Conservation (phyloP, 2,329 filamentous ascomycete genomes). For the Aaosphaeria arxii region DNA sequence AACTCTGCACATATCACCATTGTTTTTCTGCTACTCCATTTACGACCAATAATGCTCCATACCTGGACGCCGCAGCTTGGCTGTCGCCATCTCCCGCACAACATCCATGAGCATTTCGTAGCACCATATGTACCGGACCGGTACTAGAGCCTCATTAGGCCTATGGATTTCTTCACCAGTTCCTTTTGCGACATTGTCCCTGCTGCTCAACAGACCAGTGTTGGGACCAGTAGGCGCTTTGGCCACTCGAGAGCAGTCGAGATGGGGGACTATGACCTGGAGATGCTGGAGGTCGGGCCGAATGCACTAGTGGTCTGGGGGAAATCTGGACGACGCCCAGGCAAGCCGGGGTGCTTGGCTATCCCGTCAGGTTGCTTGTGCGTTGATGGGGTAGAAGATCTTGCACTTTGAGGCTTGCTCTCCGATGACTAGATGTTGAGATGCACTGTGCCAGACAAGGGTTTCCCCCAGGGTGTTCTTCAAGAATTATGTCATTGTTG, state of each 20-base stretch:
- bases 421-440: neutral
- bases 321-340: constrained; percentile 4
- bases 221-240: neutral
- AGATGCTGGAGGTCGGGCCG: constrained; percentile 7
- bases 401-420: too few relatives aligned
- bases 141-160: neutral
- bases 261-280: neutral
- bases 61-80: neutral
- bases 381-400: too few relatives aligned
- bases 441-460: neutral
- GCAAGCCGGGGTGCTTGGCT: neutral
- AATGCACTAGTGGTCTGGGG: constrained; percentile 7
- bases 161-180: neutral
- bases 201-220: constrained; percentile 6
- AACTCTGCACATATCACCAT: neutral
- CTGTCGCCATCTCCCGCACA: neutral
- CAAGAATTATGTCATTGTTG: too few relatives aligned
- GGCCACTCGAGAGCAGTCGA: neutral
- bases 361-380: too few relatives aligned
- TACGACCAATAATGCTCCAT: neutral
- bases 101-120: neutral
- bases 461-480: neutral
- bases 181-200: neutral
- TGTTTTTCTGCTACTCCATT: neutral
- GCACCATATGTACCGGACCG: neutral